Conservation (phyloP, 2,329 filamentous ascomycete species). For the Verticillium nonalfalfae region DNA sequence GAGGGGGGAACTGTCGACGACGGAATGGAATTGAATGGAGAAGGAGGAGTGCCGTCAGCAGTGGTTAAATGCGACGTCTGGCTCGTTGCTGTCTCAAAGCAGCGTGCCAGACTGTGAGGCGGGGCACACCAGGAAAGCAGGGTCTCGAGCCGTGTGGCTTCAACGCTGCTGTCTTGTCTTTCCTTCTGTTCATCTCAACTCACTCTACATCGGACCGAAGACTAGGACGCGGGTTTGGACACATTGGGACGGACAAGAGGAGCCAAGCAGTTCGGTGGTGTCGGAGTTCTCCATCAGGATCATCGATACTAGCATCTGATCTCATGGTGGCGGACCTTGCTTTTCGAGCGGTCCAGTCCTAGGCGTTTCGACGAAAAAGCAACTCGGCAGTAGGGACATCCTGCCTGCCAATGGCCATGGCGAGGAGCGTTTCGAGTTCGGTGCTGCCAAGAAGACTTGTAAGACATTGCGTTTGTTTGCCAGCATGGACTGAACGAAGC, state of each 20-base stretch:
- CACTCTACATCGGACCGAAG: not conserved
- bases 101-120: not conserved
- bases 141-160: not conserved
- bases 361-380: not conserved
- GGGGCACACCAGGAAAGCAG: not conserved
- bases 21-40: not conserved
- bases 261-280: not conserved
- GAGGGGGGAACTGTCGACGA: not conserved
- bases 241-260: not conserved
- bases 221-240: not conserved
- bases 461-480: not conserved
- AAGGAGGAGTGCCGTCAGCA: not conserved
- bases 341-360: not conserved
- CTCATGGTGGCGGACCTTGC: not conserved
- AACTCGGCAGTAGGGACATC: not conserved
- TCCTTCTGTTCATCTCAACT: not conserved
- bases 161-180: not conserved
- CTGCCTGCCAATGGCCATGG: not conserved
- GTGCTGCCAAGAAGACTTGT: not conserved
- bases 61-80: not conserved
- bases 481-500: not conserved
- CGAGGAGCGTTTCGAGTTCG: not conserved
- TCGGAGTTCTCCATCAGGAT: not conserved
- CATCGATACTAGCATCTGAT: not conserved
- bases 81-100: not conserved